phyloP scores from a whole-genome alignment of 1,284 basidiomycete genomes.

The Pseudozyma tsukubaensis region DNA sequence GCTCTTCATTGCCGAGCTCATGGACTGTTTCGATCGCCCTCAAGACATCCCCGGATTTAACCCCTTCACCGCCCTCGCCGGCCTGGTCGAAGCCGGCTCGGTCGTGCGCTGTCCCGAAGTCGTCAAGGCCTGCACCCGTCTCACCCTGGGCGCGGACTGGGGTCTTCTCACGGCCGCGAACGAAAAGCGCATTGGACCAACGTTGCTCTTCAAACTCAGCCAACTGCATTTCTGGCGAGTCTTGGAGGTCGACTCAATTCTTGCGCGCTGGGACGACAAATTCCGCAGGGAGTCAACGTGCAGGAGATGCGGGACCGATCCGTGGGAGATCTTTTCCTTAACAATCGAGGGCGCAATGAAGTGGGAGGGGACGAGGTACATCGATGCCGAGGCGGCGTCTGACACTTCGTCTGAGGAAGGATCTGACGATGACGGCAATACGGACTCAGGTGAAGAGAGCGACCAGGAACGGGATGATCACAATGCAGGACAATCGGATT shows the following conservation, averaged over 20 bases:
- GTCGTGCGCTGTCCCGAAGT: slow-evolving; percentile 6
- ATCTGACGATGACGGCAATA: not conserved
- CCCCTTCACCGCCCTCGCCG: slow-evolving; percentile 24
- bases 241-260: slow-evolving; percentile 10
- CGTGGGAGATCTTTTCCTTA: slow-evolving; percentile 33
- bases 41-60: slow-evolving; percentile 24
- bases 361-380: slow-evolving; percentile 20
- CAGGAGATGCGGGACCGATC: slow-evolving; percentile 17
- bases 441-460: not conserved
- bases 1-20: slow-evolving; percentile 11
- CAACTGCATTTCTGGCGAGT: slow-evolving; percentile 10
- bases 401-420: slow-evolving; percentile 23
- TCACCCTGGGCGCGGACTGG: slow-evolving; percentile 27
- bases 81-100: slow-evolving; percentile 27
- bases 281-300: slow-evolving; percentile 22
- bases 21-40: slow-evolving; percentile 43
- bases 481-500: not conserved
- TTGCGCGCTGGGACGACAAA: slow-evolving; percentile 19
- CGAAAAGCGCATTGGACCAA: slow-evolving; percentile 10
- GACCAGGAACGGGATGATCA: not conserved
- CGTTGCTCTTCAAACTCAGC: not conserved
- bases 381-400: slow-evolving; percentile 28
- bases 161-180: not conserved
- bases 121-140: slow-evolving; percentile 19
- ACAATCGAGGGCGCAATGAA: slow-evolving; percentile 7